These are phyloP conservation scores for Cercophora newfieldiana DNA, from an alignment of 495 filamentous ascomycete genomes.

Conservation along the genomic window DNA sequence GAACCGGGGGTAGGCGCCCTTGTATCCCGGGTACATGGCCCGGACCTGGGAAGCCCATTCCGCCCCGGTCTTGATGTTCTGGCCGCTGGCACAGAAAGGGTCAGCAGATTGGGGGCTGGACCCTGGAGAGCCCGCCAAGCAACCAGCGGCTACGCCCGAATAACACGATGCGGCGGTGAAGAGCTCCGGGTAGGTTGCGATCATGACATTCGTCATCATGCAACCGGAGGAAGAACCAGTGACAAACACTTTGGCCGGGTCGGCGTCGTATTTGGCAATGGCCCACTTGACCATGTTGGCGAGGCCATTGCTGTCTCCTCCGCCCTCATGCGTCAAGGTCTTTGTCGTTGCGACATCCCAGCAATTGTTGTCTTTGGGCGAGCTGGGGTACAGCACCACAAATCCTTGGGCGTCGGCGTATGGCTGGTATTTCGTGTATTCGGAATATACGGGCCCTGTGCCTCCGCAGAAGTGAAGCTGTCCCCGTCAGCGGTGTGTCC, in stretches of 20 bases:
- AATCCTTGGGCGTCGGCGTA: conserved; percentile 46
- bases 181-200: conserved; percentile 41
- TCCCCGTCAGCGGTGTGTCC: neutral
- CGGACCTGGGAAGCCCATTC: conserved; percentile 37
- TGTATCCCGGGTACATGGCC: conserved; percentile 39
- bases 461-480: conserved; percentile 46
- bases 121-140: conserved; percentile 37
- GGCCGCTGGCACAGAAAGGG: conserved; percentile 39
- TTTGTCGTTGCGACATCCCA: conserved; percentile 49
- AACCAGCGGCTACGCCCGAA: conserved; percentile 42
- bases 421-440: conserved; percentile 37
- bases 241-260: conserved; percentile 47
- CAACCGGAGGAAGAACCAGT: conserved; percentile 51
- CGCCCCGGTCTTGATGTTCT: conserved; percentile 33
- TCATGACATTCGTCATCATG: conserved; percentile 53
- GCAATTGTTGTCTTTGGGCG: conserved; percentile 44
- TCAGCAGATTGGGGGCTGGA: conserved; percentile 43
- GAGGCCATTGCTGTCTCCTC: conserved; percentile 51
- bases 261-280: conserved; percentile 45
- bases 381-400: conserved; percentile 49
- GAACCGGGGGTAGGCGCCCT: conserved; percentile 36
- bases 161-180: conserved; percentile 44
- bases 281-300: conserved; percentile 56
- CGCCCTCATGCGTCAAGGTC: conserved; percentile 50
- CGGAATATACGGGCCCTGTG: conserved; percentile 42